phyloP scores from a whole-genome alignment of 148 eudicot genomes.

The Persicaria maculosa region DNA sequence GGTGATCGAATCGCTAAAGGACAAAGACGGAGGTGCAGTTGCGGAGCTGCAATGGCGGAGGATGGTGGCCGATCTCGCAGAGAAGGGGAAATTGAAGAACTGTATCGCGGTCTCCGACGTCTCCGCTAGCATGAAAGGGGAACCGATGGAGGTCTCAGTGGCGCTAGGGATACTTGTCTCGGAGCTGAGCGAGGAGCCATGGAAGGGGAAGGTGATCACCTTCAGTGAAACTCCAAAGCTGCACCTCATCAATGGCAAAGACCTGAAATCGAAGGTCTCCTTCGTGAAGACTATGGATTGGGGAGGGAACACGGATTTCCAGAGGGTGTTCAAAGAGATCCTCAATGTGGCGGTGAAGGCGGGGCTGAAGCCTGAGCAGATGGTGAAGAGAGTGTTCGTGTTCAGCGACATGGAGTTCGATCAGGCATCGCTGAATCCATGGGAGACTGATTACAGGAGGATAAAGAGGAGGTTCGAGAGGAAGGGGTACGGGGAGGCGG shows the following conservation, averaged over 20 bases:
- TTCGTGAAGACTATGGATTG: conserved; percentile 19
- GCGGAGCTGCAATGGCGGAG: conserved; percentile 27
- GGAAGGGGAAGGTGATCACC: conserved; percentile 26
- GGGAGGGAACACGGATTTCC: conserved; percentile 19
- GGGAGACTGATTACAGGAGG: conserved; percentile 28
- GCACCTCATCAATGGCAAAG: conserved; percentile 8
- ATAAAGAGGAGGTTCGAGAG: conserved; percentile 19
- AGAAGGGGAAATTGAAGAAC: conserved; percentile 21
- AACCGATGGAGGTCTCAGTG: conserved; percentile 18
- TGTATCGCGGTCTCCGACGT: conserved; percentile 23
- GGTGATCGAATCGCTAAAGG: conserved; percentile 13
- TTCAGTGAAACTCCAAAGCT: conserved; percentile 20
- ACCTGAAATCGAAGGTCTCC: conserved; percentile 9
- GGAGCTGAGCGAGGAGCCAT: conserved; percentile 30
- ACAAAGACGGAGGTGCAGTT: conserved; percentile 14
- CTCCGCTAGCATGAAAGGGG: conserved; percentile 16
- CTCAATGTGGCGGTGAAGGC: conserved; percentile 18
- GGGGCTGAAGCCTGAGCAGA: conserved; percentile 16
- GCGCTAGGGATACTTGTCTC: conserved; percentile 20
- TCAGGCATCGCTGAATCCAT: conserved; percentile 12
- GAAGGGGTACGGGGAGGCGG: conserved; percentile 18
- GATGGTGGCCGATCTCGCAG: conserved; percentile 20
- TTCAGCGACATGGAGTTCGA: conserved; percentile 25
- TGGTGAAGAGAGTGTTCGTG: conserved; percentile 23
- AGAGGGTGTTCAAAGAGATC: conserved; percentile 23